phyloP scores from a whole-genome alignment of 2,329 filamentous ascomycete genomes.

The Penicillium sp. region DNA sequence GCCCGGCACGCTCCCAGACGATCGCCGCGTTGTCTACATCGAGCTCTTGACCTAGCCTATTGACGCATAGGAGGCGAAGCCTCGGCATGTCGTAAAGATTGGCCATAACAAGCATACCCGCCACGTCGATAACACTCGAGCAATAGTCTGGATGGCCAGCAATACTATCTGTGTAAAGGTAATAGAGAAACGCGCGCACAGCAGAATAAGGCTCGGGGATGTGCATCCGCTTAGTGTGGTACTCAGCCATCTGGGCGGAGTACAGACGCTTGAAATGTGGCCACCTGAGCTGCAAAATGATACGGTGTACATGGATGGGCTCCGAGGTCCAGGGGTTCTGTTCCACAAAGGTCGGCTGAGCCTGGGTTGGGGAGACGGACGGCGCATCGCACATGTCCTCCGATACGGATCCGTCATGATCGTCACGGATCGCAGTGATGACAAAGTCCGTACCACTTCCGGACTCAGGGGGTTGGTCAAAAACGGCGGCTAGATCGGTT shows the following conservation, averaged over 20 bases:
- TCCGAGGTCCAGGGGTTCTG: conserved; percentile 58
- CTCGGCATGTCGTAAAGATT: conserved; percentile 98
- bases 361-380: conserved; percentile 25
- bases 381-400: conserved; percentile 53
- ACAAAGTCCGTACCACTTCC: conserved; percentile 88
- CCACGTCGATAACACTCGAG: conserved; percentile 73
- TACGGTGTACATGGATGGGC: conserved; percentile 90
- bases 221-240: conserved; percentile 95
- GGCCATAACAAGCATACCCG: conserved; percentile 92
- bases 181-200: conserved; percentile 91
- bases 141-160: conserved; percentile 57
- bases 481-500: conserved; percentile 78
- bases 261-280: conserved; percentile 93
- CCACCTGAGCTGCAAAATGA: conserved; percentile 94
- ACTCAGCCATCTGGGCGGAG: conserved; percentile 93
- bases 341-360: conserved; percentile 35
- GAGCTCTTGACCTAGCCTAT: conserved; percentile 82
- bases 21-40: conserved; percentile 93
- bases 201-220: conserved; percentile 94
- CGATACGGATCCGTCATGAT: conserved; percentile 41
- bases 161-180: conserved; percentile 95
- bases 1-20: conserved; percentile 90
- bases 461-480: conserved; percentile 79
- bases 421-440: conserved; percentile 82
- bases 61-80: conserved; percentile 84